phyloP scores from a whole-genome alignment of 2,329 filamentous ascomycete species.

The Fusarium sambucinum region DNA sequence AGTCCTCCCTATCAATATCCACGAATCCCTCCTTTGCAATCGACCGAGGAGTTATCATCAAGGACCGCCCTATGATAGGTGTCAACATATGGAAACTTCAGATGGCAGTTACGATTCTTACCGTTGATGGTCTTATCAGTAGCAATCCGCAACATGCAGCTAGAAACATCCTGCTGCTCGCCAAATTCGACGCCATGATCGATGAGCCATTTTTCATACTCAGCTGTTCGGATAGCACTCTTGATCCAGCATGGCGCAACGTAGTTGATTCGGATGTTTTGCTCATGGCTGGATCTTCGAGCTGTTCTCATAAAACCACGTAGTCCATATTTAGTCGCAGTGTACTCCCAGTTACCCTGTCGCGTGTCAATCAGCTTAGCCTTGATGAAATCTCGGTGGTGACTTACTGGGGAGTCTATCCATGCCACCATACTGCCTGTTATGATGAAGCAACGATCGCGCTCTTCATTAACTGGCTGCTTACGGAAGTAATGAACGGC shows the following conservation, averaged over 20 bases:
- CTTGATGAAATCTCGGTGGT: too few relatives aligned
- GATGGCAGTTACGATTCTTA: not conserved
- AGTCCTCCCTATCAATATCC: slow-evolving; percentile 42
- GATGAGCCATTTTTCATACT: slow-evolving; percentile 57
- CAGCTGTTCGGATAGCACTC: slow-evolving; percentile 53
- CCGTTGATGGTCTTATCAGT: slow-evolving; percentile 50
- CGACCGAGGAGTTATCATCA: slow-evolving; percentile 41
- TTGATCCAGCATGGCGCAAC: slow-evolving; percentile 59
- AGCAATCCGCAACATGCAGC: slow-evolving; percentile 52
- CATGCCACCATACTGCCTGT: slow-evolving; percentile 62
- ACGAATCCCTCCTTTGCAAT: slow-evolving; percentile 35
- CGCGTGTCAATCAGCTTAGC: not conserved
- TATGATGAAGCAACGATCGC: slow-evolving; percentile 63
- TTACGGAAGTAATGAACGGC: slow-evolving; percentile 61
- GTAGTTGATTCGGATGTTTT: slow-evolving; percentile 61
- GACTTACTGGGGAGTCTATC: slow-evolving; percentile 57
- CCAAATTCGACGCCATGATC: slow-evolving; percentile 57
- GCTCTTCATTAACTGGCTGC: slow-evolving; percentile 53
- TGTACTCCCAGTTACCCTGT: slow-evolving; percentile 43
- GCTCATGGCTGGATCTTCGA: slow-evolving; percentile 45
- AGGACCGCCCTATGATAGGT: not conserved
- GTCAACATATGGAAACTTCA: too few relatives aligned
- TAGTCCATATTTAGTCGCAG: slow-evolving; percentile 35
- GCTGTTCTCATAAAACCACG: slow-evolving; percentile 38
- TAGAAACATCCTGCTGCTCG: slow-evolving; percentile 50